Base-by-base conservation (phyloP, 345 rosid genomes). In the Pelargonium nanum region DNA sequence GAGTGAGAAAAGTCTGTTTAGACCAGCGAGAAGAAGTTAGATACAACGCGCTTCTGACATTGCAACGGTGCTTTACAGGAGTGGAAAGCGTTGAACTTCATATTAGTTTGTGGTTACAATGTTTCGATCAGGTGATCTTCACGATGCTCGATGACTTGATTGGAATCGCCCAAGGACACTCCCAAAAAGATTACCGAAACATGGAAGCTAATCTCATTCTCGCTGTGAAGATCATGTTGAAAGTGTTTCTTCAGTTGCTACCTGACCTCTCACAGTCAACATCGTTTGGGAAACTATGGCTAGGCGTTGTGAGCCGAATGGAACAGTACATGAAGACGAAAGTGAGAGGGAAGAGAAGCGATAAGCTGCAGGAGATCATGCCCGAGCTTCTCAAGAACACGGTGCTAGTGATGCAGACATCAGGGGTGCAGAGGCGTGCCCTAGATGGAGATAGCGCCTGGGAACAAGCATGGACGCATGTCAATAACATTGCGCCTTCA, bases 11-110 rank as follows among this genome's bases (percentile, higher is more conserved):
- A 87, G 97, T 93, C 64, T 93, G 99, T 76, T 82, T 93, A 81
- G 99, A 89, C 79, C 99, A 89, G 78, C 84, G 97, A 72, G 97
- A 93, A 71, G 99, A 93, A 55, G 91, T 93, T 28, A 76, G 99
- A 74, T 89, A 87, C 76, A 92, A 85, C 71, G 96, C 99, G 26
- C 82, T 93, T 69, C 73, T 78, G 63, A 85, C 95, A 24, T 71
- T 93, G 68, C 96, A 84, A 64, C 87, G 84, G 77, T 93, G 99
- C 75, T 78, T 93, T 75, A 86, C 82, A 3, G 90, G 82, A 65
- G 87, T 83, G 23, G 91, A 89, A 26, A 91, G 74, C 58, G 84
- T 89, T 68, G 75, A 70, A 22, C 78, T 85, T 65, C 81, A 87
- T 1, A 84, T 84, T 58, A 81, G 80, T 74, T 67, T 87, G 76